Conservation (phyloP, 2,329 filamentous ascomycete genomes). For the Macrophomina tecta region DNA sequence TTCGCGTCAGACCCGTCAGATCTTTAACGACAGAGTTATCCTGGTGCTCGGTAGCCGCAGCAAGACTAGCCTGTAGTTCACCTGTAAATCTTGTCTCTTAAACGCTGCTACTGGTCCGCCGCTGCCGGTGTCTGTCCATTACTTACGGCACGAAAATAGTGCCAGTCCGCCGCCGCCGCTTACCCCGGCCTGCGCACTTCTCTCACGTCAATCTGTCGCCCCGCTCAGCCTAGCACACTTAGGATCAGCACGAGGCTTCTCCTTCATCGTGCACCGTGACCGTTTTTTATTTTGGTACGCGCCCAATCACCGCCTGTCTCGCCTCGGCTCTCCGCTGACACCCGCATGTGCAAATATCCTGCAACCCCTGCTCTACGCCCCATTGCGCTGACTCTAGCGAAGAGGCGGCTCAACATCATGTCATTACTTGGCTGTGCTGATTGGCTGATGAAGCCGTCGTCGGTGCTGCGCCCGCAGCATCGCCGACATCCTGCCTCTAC, state of each 20-base stretch:
- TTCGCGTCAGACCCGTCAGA: constrained; percentile 14
- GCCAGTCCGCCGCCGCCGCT: neutral
- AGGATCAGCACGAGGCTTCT: constrained; percentile 3
- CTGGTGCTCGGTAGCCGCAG: neutral
- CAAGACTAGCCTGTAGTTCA: neutral
- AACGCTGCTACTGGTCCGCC: neutral
- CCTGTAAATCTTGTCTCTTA: neutral
- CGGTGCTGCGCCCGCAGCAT: constrained; percentile 9
- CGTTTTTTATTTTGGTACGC: neutral
- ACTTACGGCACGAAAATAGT: constrained; percentile 11
- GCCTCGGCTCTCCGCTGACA: constrained; percentile 22
- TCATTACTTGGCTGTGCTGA: neutral
- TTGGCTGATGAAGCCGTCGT: neutral
- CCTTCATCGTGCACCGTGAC: neutral
- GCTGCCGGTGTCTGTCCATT: neutral
- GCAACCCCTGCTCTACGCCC: constrained; percentile 5
- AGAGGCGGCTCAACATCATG: constrained; percentile 13
- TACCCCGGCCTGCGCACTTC: neutral
- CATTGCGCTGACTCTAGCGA: constrained; percentile 3
- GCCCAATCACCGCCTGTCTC: constrained; percentile 3
- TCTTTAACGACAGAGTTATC: constrained; percentile 3
- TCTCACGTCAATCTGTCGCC: constrained; percentile 14
- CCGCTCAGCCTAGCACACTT: neutral
- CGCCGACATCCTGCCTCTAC: constrained; percentile 13
- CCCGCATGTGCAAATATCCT: constrained; percentile 4